These are phyloP conservation scores for Penicillium freii DNA, from an alignment of 2,329 filamentous ascomycete species.

Conservation along the genomic window DNA sequence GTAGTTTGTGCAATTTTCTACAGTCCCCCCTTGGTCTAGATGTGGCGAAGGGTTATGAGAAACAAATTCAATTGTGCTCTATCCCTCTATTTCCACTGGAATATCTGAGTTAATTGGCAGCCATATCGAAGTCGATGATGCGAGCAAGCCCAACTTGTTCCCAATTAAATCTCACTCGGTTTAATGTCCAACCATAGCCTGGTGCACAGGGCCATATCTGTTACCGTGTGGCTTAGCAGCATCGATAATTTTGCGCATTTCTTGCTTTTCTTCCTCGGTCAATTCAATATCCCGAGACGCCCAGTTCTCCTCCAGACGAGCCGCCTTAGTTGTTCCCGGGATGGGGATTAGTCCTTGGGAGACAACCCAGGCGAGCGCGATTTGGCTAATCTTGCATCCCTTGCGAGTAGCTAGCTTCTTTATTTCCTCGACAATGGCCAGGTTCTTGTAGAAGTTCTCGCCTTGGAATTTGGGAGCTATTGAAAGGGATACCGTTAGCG, in stretches of 20 bases:
- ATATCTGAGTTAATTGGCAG: neutral
- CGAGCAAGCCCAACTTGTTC: neutral
- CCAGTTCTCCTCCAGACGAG: conserved; percentile 44
- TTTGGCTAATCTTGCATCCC: conserved; percentile 36
- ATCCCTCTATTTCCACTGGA: neutral
- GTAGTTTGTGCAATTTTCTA: neutral
- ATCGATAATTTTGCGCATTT: conserved; percentile 43
- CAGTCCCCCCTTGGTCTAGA: neutral
- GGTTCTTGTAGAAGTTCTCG: conserved; percentile 49
- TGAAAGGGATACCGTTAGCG: neutral
- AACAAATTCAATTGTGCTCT: neutral
- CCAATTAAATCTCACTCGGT: too few relatives aligned
- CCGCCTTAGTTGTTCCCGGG: conserved; percentile 46
- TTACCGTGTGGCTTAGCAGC: conserved; percentile 39
- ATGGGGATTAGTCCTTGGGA: conserved; percentile 48
- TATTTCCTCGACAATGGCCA: conserved; percentile 43
- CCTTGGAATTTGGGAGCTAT: conserved; percentile 39
- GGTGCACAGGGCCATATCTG: conserved; percentile 30
- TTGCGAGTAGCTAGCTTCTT: conserved; percentile 41
- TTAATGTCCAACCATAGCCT: conserved; percentile 30
- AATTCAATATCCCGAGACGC: conserved; percentile 38
- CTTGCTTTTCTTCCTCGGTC: conserved; percentile 39
- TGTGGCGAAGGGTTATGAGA: neutral
- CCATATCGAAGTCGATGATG: neutral
- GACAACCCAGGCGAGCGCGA: conserved; percentile 44